These are phyloP conservation scores for Apiospora malaysiana DNA, from an alignment of 2,329 filamentous ascomycete species.

Conservation along the genomic window DNA sequence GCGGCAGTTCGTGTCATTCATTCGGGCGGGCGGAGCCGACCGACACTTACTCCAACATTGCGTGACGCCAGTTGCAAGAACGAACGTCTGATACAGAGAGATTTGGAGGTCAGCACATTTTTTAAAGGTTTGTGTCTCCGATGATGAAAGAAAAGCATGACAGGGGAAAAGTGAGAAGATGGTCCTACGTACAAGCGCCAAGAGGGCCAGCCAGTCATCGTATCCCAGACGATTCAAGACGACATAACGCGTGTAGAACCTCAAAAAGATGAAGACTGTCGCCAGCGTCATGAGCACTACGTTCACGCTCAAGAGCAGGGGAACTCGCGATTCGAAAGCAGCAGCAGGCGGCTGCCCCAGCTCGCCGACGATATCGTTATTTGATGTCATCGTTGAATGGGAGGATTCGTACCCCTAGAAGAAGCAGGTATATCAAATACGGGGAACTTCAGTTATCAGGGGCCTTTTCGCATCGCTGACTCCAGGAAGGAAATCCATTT, in stretches of 20 bases:
- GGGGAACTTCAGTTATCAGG: not conserved
- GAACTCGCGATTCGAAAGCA: not conserved
- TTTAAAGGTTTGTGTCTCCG: too few species aligned
- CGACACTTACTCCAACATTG: not conserved
- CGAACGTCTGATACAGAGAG: not conserved
- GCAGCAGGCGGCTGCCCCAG: not conserved
- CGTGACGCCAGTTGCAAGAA: not conserved
- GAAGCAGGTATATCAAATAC: not conserved
- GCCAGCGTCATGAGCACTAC: not conserved
- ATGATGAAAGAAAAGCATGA: not conserved
- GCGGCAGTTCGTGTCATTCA: not conserved
- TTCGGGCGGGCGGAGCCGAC: not conserved
- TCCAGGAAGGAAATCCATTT: not conserved
- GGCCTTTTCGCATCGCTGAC: not conserved
- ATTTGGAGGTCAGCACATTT: not conserved
- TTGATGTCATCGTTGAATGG: not conserved
- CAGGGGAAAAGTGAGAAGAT: not conserved
- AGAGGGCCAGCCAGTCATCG: constrained; percentile 13
- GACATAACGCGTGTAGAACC: constrained; percentile 21
- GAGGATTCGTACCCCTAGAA: not conserved
- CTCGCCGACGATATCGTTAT: too few species aligned
- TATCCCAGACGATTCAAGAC: not conserved
- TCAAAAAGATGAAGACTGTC: not conserved
- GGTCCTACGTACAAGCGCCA: constrained; percentile 28
- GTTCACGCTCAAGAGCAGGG: not conserved